Evolutionary conservation across 2,329 filamentous ascomycete genomes (phyloP).

Genomic region (Stachybotrys chartarum): DNA sequence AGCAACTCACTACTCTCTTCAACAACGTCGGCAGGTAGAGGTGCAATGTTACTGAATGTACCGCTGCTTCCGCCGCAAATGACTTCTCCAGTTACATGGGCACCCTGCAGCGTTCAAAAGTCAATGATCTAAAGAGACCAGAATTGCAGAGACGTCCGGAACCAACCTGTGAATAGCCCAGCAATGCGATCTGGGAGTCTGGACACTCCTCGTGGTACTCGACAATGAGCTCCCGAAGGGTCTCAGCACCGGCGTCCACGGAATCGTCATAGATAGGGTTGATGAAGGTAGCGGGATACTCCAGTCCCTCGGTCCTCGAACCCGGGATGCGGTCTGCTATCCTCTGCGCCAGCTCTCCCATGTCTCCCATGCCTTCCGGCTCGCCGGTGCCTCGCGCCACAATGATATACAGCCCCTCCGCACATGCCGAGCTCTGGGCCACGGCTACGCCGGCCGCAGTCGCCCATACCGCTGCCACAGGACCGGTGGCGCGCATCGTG

Average conservation of each 20-base stretch:
- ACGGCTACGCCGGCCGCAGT: constrained; percentile 12
- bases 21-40: constrained; percentile 18
- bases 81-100: constrained; percentile 27
- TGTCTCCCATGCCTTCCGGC: constrained; percentile 22
- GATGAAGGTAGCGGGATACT: constrained; percentile 29
- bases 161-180: constrained; percentile 34
- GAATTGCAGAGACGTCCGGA: background rate
- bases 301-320: constrained; percentile 24
- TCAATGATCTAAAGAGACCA: background rate
- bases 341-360: constrained; percentile 23
- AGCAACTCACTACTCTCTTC: constrained; percentile 24
- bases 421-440: constrained; percentile 19
- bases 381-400: constrained; percentile 31
- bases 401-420: constrained; percentile 30
- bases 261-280: constrained; percentile 25
- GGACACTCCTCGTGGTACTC: constrained; percentile 27
- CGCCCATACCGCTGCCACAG: constrained; percentile 11
- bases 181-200: constrained; percentile 29
- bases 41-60: constrained; percentile 16
- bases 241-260: constrained; percentile 22
- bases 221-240: constrained; percentile 20
- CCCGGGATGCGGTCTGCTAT: constrained; percentile 24
- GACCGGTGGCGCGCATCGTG: background rate
- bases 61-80: constrained; percentile 28
- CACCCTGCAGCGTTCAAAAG: constrained; percentile 20